phyloP scores from a whole-genome alignment of 139 green algal species.

The Mychonastes homosphaera region DNA sequence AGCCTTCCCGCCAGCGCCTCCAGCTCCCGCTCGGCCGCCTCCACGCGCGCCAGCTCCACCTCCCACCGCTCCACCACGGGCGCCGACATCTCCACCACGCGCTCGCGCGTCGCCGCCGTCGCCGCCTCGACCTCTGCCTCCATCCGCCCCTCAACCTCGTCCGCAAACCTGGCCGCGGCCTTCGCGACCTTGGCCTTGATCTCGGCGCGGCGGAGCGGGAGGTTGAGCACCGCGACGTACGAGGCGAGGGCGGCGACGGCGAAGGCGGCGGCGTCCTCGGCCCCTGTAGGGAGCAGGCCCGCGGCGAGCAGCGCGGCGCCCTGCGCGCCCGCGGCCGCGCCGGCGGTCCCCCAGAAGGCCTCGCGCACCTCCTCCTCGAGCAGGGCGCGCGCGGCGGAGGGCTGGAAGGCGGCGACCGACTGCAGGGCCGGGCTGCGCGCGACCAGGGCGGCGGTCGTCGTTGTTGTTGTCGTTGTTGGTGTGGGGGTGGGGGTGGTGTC shows the following conservation, averaged over 20 bases:
- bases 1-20: neutral
- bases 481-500: neutral
- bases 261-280: slow-evolving; percentile 75
- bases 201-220: slow-evolving; percentile 65
- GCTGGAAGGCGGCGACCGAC: slow-evolving; percentile 39
- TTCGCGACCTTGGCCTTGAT: slow-evolving; percentile 71
- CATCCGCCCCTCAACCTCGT: slow-evolving; percentile 36
- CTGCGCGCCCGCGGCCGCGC: slow-evolving; percentile 45
- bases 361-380: slow-evolving; percentile 77
- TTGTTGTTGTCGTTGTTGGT: no score
- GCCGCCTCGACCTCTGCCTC: slow-evolving; percentile 3
- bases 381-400: slow-evolving; percentile 25
- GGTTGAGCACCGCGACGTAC: slow-evolving; percentile 71
- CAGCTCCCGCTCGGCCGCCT: neutral
- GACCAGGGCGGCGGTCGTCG: no score
- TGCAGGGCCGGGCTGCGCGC: neutral
- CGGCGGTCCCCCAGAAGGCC: slow-evolving; percentile 52
- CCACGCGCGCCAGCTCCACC: neutral
- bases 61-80: neutral
- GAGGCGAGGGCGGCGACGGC: slow-evolving; percentile 34
- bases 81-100: neutral
- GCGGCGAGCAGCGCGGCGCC: slow-evolving; percentile 46
- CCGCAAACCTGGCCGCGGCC: slow-evolving; percentile 39
- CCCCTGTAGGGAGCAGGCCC: slow-evolving; percentile 42
- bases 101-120: neutral